Conservation (phyloP, 345 rosid genomes). For the Carallia pectinifolia region DNA sequence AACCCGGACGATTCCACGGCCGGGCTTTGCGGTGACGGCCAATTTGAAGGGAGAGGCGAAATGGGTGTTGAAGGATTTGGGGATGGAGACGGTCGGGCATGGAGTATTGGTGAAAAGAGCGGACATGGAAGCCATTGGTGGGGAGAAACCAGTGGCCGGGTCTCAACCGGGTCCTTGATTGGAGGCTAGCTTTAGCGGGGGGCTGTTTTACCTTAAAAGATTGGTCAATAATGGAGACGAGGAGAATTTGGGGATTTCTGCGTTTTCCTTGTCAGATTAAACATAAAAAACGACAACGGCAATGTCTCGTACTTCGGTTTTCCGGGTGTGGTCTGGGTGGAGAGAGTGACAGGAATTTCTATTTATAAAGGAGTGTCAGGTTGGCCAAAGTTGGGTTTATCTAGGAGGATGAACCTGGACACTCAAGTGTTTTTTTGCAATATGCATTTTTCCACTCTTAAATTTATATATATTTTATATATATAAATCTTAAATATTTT, state of each 20-base stretch:
- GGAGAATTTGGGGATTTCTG: constrained; percentile 15
- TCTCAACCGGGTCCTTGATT: neutral
- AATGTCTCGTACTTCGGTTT: neutral
- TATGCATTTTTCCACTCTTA: neutral
- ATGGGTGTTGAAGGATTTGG: constrained; percentile 40
- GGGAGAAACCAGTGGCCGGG: constrained; percentile 10
- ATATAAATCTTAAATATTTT: too few relatives aligned
- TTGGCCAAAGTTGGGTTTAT: neutral
- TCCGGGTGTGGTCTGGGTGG: neutral
- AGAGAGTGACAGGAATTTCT: neutral
- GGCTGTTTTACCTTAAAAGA: neutral
- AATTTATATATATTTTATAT: too few relatives aligned
- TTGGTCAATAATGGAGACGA: constrained; percentile 2
- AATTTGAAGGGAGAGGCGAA: constrained; percentile 36
- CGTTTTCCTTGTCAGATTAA: neutral
- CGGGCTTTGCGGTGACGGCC: constrained; percentile 26
- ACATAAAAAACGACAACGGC: neutral
- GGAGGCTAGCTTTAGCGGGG: neutral
- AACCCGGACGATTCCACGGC: constrained; percentile 17
- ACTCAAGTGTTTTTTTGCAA: neutral
- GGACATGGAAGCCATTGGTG: constrained; percentile 68
- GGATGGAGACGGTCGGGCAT: constrained; percentile 37
- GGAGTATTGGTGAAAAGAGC: constrained; percentile 37
- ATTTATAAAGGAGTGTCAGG: neutral
- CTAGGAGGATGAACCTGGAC: constrained; percentile 57